Evolutionary conservation across 306 rosid genomes (phyloP), one percentile per base, ranked within the genome.

Genomic region (Lagenaria siceraria): DNA sequence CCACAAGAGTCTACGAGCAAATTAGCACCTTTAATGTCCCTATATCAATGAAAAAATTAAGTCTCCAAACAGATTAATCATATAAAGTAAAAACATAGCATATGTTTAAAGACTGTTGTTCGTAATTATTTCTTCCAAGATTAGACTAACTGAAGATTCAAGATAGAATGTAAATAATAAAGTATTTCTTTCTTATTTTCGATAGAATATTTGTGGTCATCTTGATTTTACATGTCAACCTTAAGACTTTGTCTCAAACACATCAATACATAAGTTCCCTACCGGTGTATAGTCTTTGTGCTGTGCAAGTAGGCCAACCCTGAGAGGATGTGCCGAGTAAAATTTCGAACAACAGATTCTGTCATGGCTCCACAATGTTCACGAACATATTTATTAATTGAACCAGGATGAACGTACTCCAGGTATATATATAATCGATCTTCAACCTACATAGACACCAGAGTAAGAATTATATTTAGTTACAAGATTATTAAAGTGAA

Each of bases 1-100:
- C 99, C 99, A 56, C 83, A 68, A 70, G 97, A 90, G 85, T 96
- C 98, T 73, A 96, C 99, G 71, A 96, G 97, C 88, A 96, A 86
- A 86, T 96, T 96, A 59, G 98, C 98, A 64, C 99, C 99, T 77
- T 92, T 96, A 80, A 96, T 92, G 85, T 96, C 99, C 89, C 99
- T 96, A 69, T 8, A 80, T 51, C 48, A 43, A 24, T 56, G 75
- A 79, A 71, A n/a, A 49, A 65, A 27, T 13, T 22, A 77, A 21
- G 12, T 31, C 64, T 5, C 78, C 51, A 11, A 55, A 75, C n/a
- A 35, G 78, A 58, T 58, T 21, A 31, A 53, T 21, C 75, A 42
- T 22, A 21, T 12, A 24, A 8, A 46, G 52, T 46, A 46, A 46
- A 46, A 51, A 69, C 55, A 69, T 49, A 5, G n/a, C 6, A 27